Percentiles rank a stretch among this genome's conserved stretches.
Evolutionary conservation across 768 basidiomycete genomes (phyloP).

Genomic region (Leccinellum albellum): DNA sequence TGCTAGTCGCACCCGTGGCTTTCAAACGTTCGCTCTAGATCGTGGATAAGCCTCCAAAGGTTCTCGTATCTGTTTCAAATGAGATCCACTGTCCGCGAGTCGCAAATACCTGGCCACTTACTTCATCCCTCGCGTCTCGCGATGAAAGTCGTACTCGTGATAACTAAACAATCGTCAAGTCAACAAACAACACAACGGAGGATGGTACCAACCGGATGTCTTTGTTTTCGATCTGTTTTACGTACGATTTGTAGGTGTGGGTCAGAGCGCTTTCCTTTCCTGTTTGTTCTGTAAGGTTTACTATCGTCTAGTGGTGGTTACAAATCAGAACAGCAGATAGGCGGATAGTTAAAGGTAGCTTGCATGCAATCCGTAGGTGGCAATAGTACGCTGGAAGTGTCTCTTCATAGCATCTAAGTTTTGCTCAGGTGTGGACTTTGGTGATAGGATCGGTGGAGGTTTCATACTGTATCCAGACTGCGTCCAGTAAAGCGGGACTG

Average conservation of each 20-base stretch:
- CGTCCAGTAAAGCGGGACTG: slow-evolving; percentile 92
- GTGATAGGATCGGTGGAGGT: slow-evolving; percentile 74
- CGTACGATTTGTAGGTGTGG: slow-evolving; percentile 68
- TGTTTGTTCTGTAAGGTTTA: slow-evolving; percentile 88
- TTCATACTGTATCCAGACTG: slow-evolving; percentile 85
- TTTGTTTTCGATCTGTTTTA: slow-evolving; percentile 50
- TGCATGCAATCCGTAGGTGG: slow-evolving; percentile 78
- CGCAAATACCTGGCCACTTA: slow-evolving; percentile 33
- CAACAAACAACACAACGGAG: neutral
- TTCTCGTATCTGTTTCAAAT: slow-evolving; percentile 71
- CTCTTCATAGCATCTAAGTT: slow-evolving; percentile 65
- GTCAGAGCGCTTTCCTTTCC: slow-evolving; percentile 87
- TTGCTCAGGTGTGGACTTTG: slow-evolving; percentile 71
- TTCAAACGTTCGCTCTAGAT: slow-evolving; percentile 73
- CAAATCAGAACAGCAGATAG: slow-evolving; percentile 4
- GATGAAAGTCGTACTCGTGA: slow-evolving; percentile 88
- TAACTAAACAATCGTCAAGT: slow-evolving; percentile 44
- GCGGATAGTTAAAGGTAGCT: slow-evolving; percentile 17
- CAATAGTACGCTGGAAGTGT: slow-evolving; percentile 66
- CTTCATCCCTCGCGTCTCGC: slow-evolving; percentile 94
- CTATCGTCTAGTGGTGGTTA: slow-evolving; percentile 51
- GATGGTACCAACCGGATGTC: slow-evolving; percentile 50
- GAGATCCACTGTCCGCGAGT: neutral
- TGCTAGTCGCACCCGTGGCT: slow-evolving; percentile 61
- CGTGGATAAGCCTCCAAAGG: slow-evolving; percentile 68